These are phyloP conservation scores for Trichophyton simii DNA, from an alignment of 2,329 filamentous ascomycete species.

Conservation along the genomic window DNA sequence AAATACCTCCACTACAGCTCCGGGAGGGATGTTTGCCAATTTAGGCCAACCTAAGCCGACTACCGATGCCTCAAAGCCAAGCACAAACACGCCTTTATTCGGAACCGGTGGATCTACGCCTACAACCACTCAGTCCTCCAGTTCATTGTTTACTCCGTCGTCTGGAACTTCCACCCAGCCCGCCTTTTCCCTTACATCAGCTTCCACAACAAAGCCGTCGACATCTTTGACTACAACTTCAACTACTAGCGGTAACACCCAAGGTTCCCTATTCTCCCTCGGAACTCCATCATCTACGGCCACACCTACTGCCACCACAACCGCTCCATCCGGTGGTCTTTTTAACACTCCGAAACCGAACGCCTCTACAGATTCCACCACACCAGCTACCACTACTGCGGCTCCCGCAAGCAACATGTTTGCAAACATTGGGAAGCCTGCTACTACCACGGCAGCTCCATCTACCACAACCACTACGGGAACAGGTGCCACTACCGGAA, in stretches of 20 bases:
- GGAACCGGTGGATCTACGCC: neutral
- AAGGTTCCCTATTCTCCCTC: slow-evolving; percentile 20
- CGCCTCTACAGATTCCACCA: slow-evolving; percentile 19
- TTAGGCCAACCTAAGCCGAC: slow-evolving; percentile 4
- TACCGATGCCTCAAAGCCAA: slow-evolving; percentile 5
- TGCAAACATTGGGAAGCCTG: slow-evolving; percentile 18
- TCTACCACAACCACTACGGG: slow-evolving; percentile 21
- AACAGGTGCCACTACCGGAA: slow-evolving; percentile 13
- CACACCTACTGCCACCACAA: slow-evolving; percentile 6
- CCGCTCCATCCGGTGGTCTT: slow-evolving; percentile 17
- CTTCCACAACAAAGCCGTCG: slow-evolving; percentile 14
- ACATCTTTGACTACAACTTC: slow-evolving; percentile 14
- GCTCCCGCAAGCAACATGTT: slow-evolving; percentile 15
- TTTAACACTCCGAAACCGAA: slow-evolving; percentile 33
- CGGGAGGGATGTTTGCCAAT: slow-evolving; percentile 8
- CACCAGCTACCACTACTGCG: slow-evolving; percentile 24
- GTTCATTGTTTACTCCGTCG: neutral
- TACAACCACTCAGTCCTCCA: neutral
- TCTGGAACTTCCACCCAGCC: slow-evolving; percentile 6
- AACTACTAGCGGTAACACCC: slow-evolving; percentile 14
- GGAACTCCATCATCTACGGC: slow-evolving; percentile 18
- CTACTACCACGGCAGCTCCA: slow-evolving; percentile 16
- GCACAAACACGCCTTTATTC: neutral
- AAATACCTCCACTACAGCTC: slow-evolving; percentile 13
- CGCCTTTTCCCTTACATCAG: slow-evolving; percentile 6